A percentile compares a stretch with the other conserved stretches of the same genome.
Conservation (phyloP, 2,329 filamentous ascomycete species). For the Ascosphaera apis region DNA sequence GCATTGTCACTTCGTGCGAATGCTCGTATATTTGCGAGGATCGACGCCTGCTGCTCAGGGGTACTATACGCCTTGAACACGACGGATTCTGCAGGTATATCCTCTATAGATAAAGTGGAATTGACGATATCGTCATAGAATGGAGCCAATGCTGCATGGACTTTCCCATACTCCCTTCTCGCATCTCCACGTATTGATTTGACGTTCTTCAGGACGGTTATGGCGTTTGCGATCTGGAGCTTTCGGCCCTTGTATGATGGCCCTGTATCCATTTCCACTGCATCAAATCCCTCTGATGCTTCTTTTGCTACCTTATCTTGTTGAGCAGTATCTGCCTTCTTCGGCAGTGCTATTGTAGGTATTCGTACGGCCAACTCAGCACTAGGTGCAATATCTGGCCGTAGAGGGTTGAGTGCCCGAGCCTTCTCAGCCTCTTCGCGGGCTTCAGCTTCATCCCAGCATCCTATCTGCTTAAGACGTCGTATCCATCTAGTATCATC, state of each 20-base stretch:
- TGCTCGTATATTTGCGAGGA: conserved; percentile 55
- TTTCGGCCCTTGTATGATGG: conserved; percentile 14
- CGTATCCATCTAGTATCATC: conserved; percentile 92
- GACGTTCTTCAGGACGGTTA: conserved; percentile 46
- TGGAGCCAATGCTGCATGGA: conserved; percentile 70
- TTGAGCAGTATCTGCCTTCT: neutral
- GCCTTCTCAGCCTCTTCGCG: conserved; percentile 56
- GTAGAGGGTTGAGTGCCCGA: conserved; percentile 9
- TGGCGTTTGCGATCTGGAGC: conserved; percentile 36
- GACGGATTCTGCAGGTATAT: conserved; percentile 52
- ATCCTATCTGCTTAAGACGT: conserved; percentile 61
- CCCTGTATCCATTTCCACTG: conserved; percentile 34
- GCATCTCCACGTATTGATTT: conserved; percentile 66
- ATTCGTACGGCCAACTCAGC: neutral
- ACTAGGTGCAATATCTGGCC: neutral
- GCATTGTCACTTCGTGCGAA: conserved; percentile 69
- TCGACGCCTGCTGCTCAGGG: conserved; percentile 73
- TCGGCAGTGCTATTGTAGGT: no score
- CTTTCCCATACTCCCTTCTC: conserved; percentile 69
- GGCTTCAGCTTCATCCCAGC: conserved; percentile 80
- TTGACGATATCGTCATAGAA: conserved; percentile 67
- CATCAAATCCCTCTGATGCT: conserved; percentile 56
- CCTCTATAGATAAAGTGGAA: conserved; percentile 21
- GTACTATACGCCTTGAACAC: conserved; percentile 73
- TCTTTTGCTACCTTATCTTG: conserved; percentile 5